Evolutionary conservation across 2,329 filamentous ascomycete genomes (phyloP).

Genomic region (Torrubiellomyces zombiae): DNA sequence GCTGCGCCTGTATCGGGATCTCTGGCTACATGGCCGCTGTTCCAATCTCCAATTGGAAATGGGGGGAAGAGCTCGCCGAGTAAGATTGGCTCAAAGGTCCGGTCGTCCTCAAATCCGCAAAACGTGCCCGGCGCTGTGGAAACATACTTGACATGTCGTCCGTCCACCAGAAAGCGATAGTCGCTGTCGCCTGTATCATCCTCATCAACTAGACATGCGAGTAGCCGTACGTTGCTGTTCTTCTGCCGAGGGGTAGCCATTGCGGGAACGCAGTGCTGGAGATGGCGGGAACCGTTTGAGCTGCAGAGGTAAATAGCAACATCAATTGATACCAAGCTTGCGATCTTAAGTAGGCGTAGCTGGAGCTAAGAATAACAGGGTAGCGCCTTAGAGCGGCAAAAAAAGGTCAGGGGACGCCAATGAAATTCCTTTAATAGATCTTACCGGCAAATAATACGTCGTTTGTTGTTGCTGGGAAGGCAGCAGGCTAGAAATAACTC

Average conservation of each 20-base stretch:
- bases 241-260: slow-evolving; percentile 2
- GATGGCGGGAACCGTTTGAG: no score
- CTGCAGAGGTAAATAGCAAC: no score
- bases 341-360: no score
- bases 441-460: no score
- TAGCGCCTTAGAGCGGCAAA: no score
- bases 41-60: slow-evolving; percentile 12
- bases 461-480: no score
- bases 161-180: slow-evolving; percentile 12
- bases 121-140: slow-evolving; percentile 10
- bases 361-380: no score
- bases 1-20: slow-evolving; percentile 7
- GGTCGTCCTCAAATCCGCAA: slow-evolving; percentile 9
- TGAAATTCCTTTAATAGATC: no score
- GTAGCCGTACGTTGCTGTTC: slow-evolving; percentile 10
- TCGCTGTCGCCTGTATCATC: slow-evolving; percentile 10
- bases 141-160: slow-evolving; percentile 10
- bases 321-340: no score
- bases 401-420: no score
- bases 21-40: slow-evolving; percentile 7
- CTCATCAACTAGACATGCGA: slow-evolving; percentile 10
- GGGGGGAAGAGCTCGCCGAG: slow-evolving; percentile 10
- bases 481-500: no score
- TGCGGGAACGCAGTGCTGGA: neutral
- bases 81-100: slow-evolving; percentile 11